These are phyloP conservation scores for Salicornia ramosissima DNA, from an alignment of 148 eudicot genomes.

Conservation along the genomic window DNA sequence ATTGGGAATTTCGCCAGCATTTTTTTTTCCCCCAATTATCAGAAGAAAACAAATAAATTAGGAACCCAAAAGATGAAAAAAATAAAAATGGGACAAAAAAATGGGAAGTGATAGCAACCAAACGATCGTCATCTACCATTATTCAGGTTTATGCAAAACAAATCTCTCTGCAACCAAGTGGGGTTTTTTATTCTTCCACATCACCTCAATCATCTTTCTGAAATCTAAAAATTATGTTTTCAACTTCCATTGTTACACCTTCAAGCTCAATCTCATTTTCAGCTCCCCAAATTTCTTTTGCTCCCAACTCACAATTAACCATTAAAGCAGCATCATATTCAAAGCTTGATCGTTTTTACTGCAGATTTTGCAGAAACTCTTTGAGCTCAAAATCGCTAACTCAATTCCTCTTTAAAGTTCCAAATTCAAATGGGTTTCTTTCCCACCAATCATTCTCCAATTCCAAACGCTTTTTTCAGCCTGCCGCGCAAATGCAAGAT, in stretches of 20 bases:
- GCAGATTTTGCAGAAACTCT: background rate
- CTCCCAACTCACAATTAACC: background rate
- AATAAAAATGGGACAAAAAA: too few species aligned
- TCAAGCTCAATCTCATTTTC: conserved; percentile 6
- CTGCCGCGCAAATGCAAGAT: conserved; percentile 19
- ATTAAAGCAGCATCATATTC: conserved; percentile 1
- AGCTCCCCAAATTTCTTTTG: background rate
- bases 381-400: conserved; percentile 13
- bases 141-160: background rate
- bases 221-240: background rate
- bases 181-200: background rate
- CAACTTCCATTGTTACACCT: conserved; percentile 5
- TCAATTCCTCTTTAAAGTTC: conserved; percentile 15
- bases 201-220: background rate
- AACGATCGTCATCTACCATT: background rate
- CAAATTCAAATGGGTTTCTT: conserved; percentile 10
- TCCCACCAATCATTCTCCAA: background rate
- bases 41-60: too few species aligned
- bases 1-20: too few species aligned
- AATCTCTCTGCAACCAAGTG: background rate
- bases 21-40: too few species aligned
- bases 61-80: too few species aligned
- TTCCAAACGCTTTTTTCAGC: conserved; percentile 3
- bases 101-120: background rate
- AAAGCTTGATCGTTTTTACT: background rate